phyloP scores from a whole-genome alignment of 2,329 filamentous ascomycete species.

The Emmonsiellopsis sp. region DNA sequence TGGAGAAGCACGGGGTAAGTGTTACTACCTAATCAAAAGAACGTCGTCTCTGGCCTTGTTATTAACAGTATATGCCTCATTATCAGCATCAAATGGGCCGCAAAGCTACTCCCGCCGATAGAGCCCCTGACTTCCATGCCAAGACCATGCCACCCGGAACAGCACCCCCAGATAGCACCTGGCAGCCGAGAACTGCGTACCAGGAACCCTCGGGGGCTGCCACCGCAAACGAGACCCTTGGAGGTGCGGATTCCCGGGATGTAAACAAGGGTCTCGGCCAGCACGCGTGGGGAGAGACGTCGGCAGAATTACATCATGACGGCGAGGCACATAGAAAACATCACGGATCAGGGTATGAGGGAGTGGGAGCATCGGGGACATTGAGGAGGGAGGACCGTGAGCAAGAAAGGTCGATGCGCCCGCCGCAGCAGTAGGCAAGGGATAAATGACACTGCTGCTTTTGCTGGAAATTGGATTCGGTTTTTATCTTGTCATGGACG shows the following conservation, averaged over 20 bases:
- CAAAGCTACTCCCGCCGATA: conserved; percentile 44
- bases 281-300: conserved; percentile 41
- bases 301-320: conserved; percentile 38
- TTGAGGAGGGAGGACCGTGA: conserved; percentile 10
- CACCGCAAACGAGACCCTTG: conserved; percentile 36
- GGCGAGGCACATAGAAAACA: conserved; percentile 34
- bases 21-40: neutral
- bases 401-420: neutral
- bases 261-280: conserved; percentile 47
- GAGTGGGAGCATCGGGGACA: conserved; percentile 28
- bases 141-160: conserved; percentile 53
- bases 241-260: conserved; percentile 43
- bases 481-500: too few relatives aligned
- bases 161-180: conserved; percentile 47
- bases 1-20: conserved; percentile 47
- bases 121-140: conserved; percentile 56
- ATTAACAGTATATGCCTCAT: conserved; percentile 9
- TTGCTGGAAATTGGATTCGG: too few relatives aligned
- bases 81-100: conserved; percentile 54
- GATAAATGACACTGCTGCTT: too few relatives aligned
- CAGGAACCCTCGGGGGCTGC: conserved; percentile 20
- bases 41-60: conserved; percentile 8
- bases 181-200: conserved; percentile 32
- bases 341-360: conserved; percentile 33
- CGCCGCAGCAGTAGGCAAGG: too few relatives aligned